phyloP scores from a whole-genome alignment of 345 rosid species.

The Stellera chamaejasme region DNA sequence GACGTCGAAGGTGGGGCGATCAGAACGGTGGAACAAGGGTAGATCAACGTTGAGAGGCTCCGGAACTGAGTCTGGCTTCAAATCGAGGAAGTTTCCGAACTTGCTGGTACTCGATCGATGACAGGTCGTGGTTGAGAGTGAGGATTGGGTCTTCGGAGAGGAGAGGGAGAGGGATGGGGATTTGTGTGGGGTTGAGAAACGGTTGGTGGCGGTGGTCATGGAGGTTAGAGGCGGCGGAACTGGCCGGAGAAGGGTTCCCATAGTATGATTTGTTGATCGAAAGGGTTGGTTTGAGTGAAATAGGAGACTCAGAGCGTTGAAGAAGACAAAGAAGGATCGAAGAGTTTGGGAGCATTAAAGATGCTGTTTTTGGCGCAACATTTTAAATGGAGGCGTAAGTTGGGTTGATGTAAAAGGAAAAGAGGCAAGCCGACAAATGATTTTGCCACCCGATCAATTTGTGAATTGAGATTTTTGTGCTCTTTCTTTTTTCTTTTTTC shows the following conservation, averaged over 20 bases:
- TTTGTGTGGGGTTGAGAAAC: conserved; percentile 5
- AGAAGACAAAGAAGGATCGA: conserved; percentile 8
- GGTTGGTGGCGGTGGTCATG: background rate
- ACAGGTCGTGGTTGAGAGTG: conserved; percentile 6
- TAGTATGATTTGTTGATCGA: background rate
- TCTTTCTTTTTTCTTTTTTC: too few species aligned
- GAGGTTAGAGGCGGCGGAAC: conserved; percentile 17
- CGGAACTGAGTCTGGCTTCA: conserved; percentile 29
- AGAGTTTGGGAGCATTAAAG: background rate
- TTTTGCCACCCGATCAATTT: too few species aligned
- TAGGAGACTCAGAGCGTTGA: background rate
- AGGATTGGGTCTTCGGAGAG: background rate
- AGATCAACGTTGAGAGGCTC: conserved; percentile 35
- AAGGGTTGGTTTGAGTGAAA: too few species aligned
- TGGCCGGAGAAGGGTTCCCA: conserved; percentile 24
- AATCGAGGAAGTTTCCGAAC: conserved; percentile 37
- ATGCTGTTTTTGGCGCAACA: conserved; percentile 14
- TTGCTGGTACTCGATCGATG: conserved; percentile 24
- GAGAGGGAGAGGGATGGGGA: conserved; percentile 5
- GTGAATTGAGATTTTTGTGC: too few species aligned
- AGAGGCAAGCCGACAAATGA: too few species aligned
- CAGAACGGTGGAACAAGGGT: conserved; percentile 26
- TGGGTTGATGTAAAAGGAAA: too few species aligned
- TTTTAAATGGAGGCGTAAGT: background rate
- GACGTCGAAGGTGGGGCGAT: conserved; percentile 35